A percentile compares a stretch with the other conserved stretches of the same genome.
These are phyloP conservation scores for Emergomyces orientalis DNA, from an alignment of 2,329 filamentous ascomycete species.

Conservation along the genomic window DNA sequence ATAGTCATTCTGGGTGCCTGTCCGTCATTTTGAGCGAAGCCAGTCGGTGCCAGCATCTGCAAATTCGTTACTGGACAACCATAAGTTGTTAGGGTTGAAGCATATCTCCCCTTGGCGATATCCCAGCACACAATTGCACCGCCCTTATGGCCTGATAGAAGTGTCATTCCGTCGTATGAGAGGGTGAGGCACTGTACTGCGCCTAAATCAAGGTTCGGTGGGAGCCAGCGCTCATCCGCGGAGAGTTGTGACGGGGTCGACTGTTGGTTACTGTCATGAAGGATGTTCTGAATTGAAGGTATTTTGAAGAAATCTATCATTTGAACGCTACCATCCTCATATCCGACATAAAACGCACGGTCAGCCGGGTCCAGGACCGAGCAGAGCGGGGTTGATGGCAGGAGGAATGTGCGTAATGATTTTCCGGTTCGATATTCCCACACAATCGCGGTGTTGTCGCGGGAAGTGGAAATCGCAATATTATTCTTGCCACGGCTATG, in stretches of 20 bases:
- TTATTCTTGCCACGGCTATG: constrained; percentile 64
- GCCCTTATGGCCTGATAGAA: constrained; percentile 71
- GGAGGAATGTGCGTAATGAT: constrained; percentile 69
- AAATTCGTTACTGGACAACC: constrained; percentile 79
- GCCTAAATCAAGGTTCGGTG: constrained; percentile 54
- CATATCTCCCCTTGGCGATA: constrained; percentile 59
- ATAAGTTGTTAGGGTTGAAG: constrained; percentile 58
- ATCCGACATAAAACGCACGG: constrained; percentile 70
- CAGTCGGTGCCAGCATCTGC: constrained; percentile 56
- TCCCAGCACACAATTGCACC: constrained; percentile 78
- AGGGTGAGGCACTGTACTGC: constrained; percentile 59
- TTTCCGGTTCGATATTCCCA: constrained; percentile 85
- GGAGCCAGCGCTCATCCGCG: constrained; percentile 39
- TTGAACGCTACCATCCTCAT: constrained; percentile 71
- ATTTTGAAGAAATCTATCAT: constrained; percentile 62
- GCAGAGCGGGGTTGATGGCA: constrained; percentile 63
- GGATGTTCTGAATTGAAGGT: constrained; percentile 35
- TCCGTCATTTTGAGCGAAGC: constrained; percentile 30
- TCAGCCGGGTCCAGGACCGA: constrained; percentile 72
- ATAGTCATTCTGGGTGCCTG: constrained; percentile 41
- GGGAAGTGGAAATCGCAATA: constrained; percentile 73
- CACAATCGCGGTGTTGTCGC: constrained; percentile 78
- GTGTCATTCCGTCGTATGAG: constrained; percentile 70
- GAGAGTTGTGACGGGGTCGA: constrained; percentile 35
- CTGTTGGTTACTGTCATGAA: constrained; percentile 29